Evolutionary conservation across 1,284 basidiomycete genomes (phyloP), one percentile per base, ranked within the genome.

Genomic region (Neonothopanus nambi): DNA sequence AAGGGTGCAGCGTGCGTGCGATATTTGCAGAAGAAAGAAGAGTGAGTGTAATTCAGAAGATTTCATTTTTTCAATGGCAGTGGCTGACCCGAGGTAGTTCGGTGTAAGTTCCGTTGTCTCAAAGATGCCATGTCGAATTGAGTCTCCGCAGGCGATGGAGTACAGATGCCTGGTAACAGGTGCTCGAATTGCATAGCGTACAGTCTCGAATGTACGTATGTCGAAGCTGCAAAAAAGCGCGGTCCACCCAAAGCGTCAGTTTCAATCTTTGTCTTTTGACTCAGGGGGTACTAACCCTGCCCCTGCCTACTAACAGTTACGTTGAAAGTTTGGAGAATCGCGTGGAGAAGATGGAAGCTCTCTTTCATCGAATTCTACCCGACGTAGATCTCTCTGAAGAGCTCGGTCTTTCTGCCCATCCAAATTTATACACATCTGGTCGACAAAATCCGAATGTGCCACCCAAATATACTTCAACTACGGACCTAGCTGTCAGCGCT

Each of bases 191-290:
- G 92, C 65, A 72, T 81, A 15, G 80, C 89, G 12, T 88, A 85
- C 62, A 83, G 76, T 55, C 76, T 83, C 20, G 84, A 89, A 1
- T 93, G 91, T 70, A 90, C 87, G 0, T 93, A 91, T 65, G 73
- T 89, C 47, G 85, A 89, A 63, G 80, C 81, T 2, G 82, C 85
- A 26, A 86, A 86, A 82, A 89, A 91, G 74, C 84, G 91, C 37
- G 90, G 91, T 2, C 89, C 91, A 24, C 88, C 91, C 1, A 91
- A 93, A 72, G 91, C 90, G 81, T 93, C 64, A 56, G 80, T 70
- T 33, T 15, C 21, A n/a, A 12, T 48, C n/a, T 26, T n/a, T n/a
- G n/a, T n/a, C n/a, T n/a, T n/a, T n/a, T n/a, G n/a, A n/a, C n/a
- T n/a, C n/a, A n/a, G n/a, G n/a, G n/a, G n/a, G n/a, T n/a, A n/a